A percentile compares a stretch with the other conserved stretches of the same genome.
These are phyloP conservation scores for Alternaria triticimaculans DNA, from an alignment of 2,329 filamentous ascomycete species.

Conservation along the genomic window DNA sequence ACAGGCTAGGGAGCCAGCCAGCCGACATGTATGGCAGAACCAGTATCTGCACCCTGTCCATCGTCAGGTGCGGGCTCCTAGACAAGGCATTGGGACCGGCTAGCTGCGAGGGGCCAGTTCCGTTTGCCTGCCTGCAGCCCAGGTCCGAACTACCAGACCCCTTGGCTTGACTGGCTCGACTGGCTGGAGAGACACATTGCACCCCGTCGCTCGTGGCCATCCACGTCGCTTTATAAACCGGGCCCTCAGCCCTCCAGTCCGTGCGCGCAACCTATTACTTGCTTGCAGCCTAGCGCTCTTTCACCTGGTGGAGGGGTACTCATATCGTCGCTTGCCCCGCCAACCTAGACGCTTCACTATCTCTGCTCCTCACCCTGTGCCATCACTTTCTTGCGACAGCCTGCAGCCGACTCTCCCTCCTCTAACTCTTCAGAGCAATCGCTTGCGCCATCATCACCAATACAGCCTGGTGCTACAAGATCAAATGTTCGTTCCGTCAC, in stretches of 20 bases:
- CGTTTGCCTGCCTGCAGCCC: slow-evolving; percentile 15
- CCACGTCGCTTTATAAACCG: slow-evolving; percentile 17
- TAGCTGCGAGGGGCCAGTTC: slow-evolving; percentile 7
- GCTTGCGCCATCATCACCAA: slow-evolving; percentile 33
- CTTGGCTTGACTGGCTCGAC: background rate
- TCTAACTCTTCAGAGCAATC: slow-evolving; percentile 24
- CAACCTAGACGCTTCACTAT: slow-evolving; percentile 35
- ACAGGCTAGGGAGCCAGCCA: slow-evolving; percentile 33
- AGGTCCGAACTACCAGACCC: slow-evolving; percentile 18
- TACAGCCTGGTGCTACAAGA: slow-evolving; percentile 38
- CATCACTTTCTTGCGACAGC: slow-evolving; percentile 19
- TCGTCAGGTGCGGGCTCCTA: slow-evolving; percentile 17
- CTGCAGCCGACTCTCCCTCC: slow-evolving; percentile 21
- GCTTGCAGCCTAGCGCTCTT: slow-evolving; percentile 38
- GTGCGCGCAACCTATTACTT: slow-evolving; percentile 23
- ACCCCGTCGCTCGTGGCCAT: slow-evolving; percentile 12
- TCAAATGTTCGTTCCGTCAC: slow-evolving; percentile 51
- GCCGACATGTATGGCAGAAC: slow-evolving; percentile 19
- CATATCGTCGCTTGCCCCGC: slow-evolving; percentile 40
- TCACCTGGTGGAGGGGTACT: slow-evolving; percentile 36
- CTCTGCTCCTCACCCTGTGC: slow-evolving; percentile 24
- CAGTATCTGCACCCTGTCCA: slow-evolving; percentile 12
- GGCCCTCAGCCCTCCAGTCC: slow-evolving; percentile 12
- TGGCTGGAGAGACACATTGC: slow-evolving; percentile 17
- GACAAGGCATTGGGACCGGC: slow-evolving; percentile 7